A percentile compares a stretch with the other conserved stretches of the same genome.
Evolutionary conservation across 2,329 filamentous ascomycete genomes (phyloP).

Genomic region (Diplodia sapinea): DNA sequence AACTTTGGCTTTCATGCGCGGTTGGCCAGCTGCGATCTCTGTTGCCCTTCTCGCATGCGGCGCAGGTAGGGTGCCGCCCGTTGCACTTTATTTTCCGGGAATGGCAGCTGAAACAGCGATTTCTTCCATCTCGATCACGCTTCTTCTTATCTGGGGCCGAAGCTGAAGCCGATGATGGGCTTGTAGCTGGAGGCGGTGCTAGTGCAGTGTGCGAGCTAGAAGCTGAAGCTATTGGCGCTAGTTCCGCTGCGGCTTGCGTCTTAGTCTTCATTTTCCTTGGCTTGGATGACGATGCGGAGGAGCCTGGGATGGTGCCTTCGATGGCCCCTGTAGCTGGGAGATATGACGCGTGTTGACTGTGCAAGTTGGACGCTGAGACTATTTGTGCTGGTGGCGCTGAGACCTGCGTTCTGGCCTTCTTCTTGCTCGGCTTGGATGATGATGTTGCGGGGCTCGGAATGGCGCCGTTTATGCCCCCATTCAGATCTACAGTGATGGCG

Average conservation of each 20-base stretch:
- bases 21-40: background rate
- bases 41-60: background rate
- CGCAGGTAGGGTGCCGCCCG: slow-evolving; percentile 5
- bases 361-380: background rate
- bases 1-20: too few species aligned
- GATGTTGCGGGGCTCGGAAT: background rate
- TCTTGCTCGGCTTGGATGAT: background rate
- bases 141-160: background rate
- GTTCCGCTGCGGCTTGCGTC: background rate
- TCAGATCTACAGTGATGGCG: slow-evolving; percentile 8
- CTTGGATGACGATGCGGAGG: background rate
- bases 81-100: slow-evolving; percentile 15
- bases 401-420: background rate
- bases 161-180: background rate
- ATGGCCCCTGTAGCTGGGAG: background rate
- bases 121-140: background rate
- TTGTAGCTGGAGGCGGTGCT: background rate
- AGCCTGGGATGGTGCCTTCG: background rate
- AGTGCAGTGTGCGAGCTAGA: background rate
- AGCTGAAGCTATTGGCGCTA: background rate
- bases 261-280: background rate
- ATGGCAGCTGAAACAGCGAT: slow-evolving; percentile 12
- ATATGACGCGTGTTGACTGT: background rate
- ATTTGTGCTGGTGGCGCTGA: background rate
- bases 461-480: background rate